Base-by-base conservation (phyloP, 495 filamentous ascomycete species). In the Penicillium steckii region DNA sequence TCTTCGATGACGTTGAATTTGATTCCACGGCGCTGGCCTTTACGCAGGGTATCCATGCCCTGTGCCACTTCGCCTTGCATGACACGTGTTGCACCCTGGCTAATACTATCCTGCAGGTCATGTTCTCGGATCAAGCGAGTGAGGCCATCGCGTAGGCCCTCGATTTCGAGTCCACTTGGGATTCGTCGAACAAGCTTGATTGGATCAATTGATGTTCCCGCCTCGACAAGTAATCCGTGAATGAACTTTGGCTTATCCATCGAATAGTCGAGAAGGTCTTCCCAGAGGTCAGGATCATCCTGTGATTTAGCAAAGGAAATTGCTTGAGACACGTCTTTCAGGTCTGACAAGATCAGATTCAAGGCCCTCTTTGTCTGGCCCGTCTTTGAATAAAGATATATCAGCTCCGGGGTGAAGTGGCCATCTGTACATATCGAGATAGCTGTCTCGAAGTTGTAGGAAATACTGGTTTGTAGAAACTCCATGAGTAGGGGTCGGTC, bases 161-260 rank as follows among this genome's bases (percentile, higher is more conserved):
- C 87, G 24, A 98, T 92, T 61, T 95, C 88, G 1, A 97, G 70
- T 0, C 94, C 91, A 61, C 90, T 88, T 0, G 94, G 94, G 41
- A 98, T 97, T 0, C 91, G 84, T 9, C 89, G 80, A 6, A 98
- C 91, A 6, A 98, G 80, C 8, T 85, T 88, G 52, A 96, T 87
- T 0, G 93, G 93, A 58, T 96, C 84, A 45, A 97, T 92, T 3
- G 89, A 81, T 3, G 91, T 96, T 10, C 95, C 94, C 4, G 95
- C 92, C 68, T 97, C 90, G 55, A 96, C 90, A 2, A 98, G 81
- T 7, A 98, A 74, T 2, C 89, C 95, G 15, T 90, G 85, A 50
- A 98, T 96, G 72, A 98, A 98, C 12, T 80, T 80, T 0, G 94
- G 94, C 57, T 95, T 95, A 68, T 96, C 90, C 95, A 98, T 97